These are phyloP conservation scores for Diaporthe humulicola DNA, from an alignment of 2,329 filamentous ascomycete species.

Conservation along the genomic window DNA sequence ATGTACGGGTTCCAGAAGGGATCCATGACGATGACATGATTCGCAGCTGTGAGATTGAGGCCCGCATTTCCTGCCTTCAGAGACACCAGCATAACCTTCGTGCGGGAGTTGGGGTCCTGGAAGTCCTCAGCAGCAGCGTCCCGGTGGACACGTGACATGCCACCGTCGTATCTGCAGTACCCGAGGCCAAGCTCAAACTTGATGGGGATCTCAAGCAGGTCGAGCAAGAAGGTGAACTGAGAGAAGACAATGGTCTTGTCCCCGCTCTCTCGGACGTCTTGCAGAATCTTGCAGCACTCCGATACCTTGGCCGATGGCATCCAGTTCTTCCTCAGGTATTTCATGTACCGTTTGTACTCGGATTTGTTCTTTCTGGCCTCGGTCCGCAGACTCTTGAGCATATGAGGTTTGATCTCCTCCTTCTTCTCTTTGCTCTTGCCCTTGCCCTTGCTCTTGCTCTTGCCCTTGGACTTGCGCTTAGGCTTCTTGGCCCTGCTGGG, in stretches of 20 bases:
- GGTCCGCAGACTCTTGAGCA: slow-evolving; percentile 68
- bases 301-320: slow-evolving; percentile 81
- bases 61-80: slow-evolving; percentile 87
- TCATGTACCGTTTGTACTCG: slow-evolving; percentile 78
- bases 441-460: slow-evolving; percentile 56
- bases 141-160: slow-evolving; percentile 76
- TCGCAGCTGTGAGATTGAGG: slow-evolving; percentile 86
- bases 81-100: slow-evolving; percentile 81
- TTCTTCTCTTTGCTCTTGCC: slow-evolving; percentile 60
- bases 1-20: slow-evolving; percentile 96
- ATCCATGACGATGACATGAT: slow-evolving; percentile 87
- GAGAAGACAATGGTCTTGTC: slow-evolving; percentile 88
- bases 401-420: slow-evolving; percentile 53
- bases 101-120: slow-evolving; percentile 63
- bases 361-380: slow-evolving; percentile 73
- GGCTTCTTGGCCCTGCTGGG: slow-evolving; percentile 49
- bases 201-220: slow-evolving; percentile 82
- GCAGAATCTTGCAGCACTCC: slow-evolving; percentile 75
- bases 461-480: slow-evolving; percentile 54
- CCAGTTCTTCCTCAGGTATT: slow-evolving; percentile 77
- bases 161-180: slow-evolving; percentile 82
- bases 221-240: slow-evolving; percentile 84
- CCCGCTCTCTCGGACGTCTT: slow-evolving; percentile 59
- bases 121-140: slow-evolving; percentile 78
- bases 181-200: slow-evolving; percentile 62